Evolutionary conservation across 2,329 filamentous ascomycete species (phyloP).

Genomic region (Diaporthe citrichinensis): DNA sequence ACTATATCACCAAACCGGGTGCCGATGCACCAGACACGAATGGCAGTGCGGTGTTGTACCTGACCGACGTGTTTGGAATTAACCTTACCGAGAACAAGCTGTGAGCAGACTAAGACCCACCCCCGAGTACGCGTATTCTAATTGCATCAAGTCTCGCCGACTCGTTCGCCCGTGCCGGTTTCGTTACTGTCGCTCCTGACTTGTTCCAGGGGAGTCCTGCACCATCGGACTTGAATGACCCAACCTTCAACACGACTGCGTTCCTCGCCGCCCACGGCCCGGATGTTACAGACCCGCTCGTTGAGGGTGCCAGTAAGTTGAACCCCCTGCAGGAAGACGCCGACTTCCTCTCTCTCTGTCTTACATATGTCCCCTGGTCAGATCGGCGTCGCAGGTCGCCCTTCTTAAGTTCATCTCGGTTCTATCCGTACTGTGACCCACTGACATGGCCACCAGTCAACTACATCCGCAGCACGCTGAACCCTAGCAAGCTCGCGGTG

Average conservation of each 20-base stretch:
- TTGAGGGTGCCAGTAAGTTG: conserved; percentile 23
- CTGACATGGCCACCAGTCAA: neutral
- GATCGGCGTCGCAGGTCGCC: neutral
- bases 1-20: conserved; percentile 49
- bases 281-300: conserved; percentile 30
- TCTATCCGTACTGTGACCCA: neutral
- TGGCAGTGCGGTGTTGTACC: conserved; percentile 49
- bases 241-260: conserved; percentile 44
- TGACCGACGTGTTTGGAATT: conserved; percentile 53
- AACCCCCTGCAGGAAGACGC: neutral
- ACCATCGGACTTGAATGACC: conserved; percentile 49
- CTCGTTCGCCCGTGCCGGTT: conserved; percentile 54
- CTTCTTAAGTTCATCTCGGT: neutral
- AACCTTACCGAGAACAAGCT: conserved; percentile 50
- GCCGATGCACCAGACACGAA: conserved; percentile 41
- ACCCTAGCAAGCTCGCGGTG: conserved; percentile 18
- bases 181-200: conserved; percentile 52
- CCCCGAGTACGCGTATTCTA: neutral
- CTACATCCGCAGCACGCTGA: conserved; percentile 26
- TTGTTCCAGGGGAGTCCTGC: conserved; percentile 52
- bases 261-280: conserved; percentile 44
- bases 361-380: neutral
- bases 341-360: neutral
- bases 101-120: conserved; percentile 39
- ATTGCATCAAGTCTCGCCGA: conserved; percentile 50